A percentile compares a stretch with the other conserved stretches of the same genome.
Evolutionary conservation across 1,284 basidiomycete genomes (phyloP).

Genomic region (Cryptococcus sp.): DNA sequence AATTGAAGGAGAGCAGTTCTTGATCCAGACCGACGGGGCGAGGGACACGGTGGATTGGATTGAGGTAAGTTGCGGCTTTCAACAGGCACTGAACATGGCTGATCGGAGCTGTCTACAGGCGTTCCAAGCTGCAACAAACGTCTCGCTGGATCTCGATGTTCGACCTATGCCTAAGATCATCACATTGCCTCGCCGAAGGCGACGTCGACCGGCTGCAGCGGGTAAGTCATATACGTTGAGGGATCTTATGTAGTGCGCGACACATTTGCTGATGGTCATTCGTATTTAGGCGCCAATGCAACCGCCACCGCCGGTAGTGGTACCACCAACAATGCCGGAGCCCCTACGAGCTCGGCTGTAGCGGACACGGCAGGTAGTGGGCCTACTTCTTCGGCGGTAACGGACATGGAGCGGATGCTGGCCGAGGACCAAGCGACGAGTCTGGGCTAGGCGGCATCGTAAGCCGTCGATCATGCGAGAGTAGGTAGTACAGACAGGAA

Average conservation of each 20-base stretch:
- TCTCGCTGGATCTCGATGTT: constrained; percentile 86
- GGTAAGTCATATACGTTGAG: background rate
- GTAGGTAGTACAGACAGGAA: background rate
- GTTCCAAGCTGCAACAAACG: constrained; percentile 90
- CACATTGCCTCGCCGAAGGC: constrained; percentile 55
- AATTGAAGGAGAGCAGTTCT: constrained; percentile 93
- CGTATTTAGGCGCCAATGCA: constrained; percentile 8
- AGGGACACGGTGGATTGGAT: constrained; percentile 91
- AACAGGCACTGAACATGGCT: background rate
- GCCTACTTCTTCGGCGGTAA: constrained; percentile 34
- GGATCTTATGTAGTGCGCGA: background rate
- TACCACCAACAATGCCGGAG: constrained; percentile 9
- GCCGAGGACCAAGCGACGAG: constrained; percentile 49
- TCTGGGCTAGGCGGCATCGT: background rate
- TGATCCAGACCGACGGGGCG: constrained; percentile 86
- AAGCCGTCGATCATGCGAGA: too few relatives aligned
- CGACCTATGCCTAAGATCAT: constrained; percentile 81
- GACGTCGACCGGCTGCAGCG: constrained; percentile 38
- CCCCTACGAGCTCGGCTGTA: constrained; percentile 11
- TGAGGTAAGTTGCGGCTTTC: constrained; percentile 64
- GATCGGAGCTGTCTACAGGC: constrained; percentile 57
- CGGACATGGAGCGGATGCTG: constrained; percentile 49
- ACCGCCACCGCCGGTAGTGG: constrained; percentile 5
- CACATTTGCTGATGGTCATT: constrained; percentile 4
- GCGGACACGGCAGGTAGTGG: constrained; percentile 19